Evolutionary conservation across 1,139 yeast genomes (phyloP).

Genomic region (Scheffersomyces lignicola): DNA sequence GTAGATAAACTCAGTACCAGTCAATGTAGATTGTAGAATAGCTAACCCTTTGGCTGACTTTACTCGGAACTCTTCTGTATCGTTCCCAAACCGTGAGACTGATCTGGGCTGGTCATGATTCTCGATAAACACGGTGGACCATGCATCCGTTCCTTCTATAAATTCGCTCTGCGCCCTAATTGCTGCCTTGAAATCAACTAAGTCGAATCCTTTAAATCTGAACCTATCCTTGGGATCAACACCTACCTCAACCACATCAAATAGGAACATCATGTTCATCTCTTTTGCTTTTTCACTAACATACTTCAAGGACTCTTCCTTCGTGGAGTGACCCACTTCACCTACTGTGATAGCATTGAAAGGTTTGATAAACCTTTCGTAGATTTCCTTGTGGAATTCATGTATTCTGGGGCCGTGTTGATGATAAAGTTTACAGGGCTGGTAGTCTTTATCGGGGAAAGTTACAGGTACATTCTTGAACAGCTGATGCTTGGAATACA

Average conservation of each 20-base stretch:
- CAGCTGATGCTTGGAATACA: slow-evolving; percentile 49
- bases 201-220: slow-evolving; percentile 27
- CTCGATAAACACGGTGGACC: slow-evolving; percentile 56
- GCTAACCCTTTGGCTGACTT: slow-evolving; percentile 51
- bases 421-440: slow-evolving; percentile 32
- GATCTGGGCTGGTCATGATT: slow-evolving; percentile 61
- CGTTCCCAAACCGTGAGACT: slow-evolving; percentile 51
- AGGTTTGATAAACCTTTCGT: slow-evolving; percentile 37
- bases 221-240: slow-evolving; percentile 32
- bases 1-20: slow-evolving; percentile 57
- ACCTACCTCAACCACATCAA: slow-evolving; percentile 48
- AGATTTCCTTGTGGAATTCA: slow-evolving; percentile 56
- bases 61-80: slow-evolving; percentile 28
- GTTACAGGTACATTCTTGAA: slow-evolving; percentile 51
- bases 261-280: slow-evolving; percentile 52
- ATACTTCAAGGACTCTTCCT: slow-evolving; percentile 44
- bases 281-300: slow-evolving; percentile 50
- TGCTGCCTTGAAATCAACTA: slow-evolving; percentile 44
- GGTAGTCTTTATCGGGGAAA: slow-evolving; percentile 40
- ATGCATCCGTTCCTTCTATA: slow-evolving; percentile 50
- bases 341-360: slow-evolving; percentile 59
- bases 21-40: slow-evolving; percentile 42
- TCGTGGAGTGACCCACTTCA: slow-evolving; percentile 46
- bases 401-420: slow-evolving; percentile 55
- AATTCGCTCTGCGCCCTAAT: slow-evolving; percentile 32